phyloP scores from a whole-genome alignment of 441 rosid genomes.

The Pelargonium myrrhifolium region DNA sequence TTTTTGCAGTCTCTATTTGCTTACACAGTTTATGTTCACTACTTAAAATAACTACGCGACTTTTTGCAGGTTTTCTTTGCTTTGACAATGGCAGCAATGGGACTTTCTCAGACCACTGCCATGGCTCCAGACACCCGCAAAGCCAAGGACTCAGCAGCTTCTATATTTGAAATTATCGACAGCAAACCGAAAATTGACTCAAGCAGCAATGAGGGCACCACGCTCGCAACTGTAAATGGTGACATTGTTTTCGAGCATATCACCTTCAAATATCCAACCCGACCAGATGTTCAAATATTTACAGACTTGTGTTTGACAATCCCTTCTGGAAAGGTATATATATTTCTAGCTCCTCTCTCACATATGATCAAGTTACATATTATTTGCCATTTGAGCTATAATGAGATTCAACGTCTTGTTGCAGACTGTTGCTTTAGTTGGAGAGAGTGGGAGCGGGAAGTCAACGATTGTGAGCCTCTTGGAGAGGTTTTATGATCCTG shows the following conservation, averaged over 20 bases:
- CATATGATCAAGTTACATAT: too few species aligned
- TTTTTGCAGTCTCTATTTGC: neutral
- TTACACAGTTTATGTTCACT: too few species aligned
- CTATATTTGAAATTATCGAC: conserved; percentile 55
- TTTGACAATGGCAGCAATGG: conserved; percentile 45
- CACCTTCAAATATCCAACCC: conserved; percentile 48
- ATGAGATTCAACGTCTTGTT: too few species aligned
- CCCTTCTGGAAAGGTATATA: conserved; percentile 58
- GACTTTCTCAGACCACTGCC: conserved; percentile 52
- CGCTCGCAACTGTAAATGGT: conserved; percentile 34
- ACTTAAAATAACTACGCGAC: too few species aligned
- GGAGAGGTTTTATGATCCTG: conserved; percentile 74
- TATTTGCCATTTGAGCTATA: too few species aligned
- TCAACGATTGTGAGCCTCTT: conserved; percentile 58
- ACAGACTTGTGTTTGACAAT: conserved; percentile 39
- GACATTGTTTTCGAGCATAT: conserved; percentile 46
- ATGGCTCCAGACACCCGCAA: conserved; percentile 47
- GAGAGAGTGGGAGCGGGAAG: conserved; percentile 85
- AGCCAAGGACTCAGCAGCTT: conserved; percentile 55
- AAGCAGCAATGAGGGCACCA: conserved; percentile 37
- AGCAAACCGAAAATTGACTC: conserved; percentile 51
- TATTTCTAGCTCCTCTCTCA: too few species aligned
- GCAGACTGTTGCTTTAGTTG: conserved; percentile 82
- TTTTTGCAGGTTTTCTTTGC: conserved; percentile 61
- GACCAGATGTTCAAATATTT: conserved; percentile 59